phyloP scores from a whole-genome alignment of 495 filamentous ascomycete genomes.

The Penicillium flavigenum region DNA sequence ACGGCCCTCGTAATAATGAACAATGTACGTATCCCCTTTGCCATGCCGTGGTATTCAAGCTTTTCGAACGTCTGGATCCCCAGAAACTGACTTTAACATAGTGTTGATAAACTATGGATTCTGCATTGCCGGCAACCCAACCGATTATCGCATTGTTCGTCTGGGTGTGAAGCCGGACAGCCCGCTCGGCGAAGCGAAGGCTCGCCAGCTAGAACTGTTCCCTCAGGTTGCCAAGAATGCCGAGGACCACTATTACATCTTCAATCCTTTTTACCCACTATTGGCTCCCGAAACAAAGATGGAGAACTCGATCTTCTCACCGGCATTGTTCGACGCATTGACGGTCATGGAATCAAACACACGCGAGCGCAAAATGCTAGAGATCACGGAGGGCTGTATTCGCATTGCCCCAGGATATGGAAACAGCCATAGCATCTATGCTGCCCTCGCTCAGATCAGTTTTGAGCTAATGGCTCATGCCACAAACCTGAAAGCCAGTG shows the following conservation, averaged over 20 bases:
- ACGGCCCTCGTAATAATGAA: constrained; percentile 65
- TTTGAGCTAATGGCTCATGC: constrained; percentile 48
- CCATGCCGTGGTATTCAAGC: not conserved
- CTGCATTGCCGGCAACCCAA: constrained; percentile 55
- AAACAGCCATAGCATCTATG: constrained; percentile 38
- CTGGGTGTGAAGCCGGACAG: constrained; percentile 44
- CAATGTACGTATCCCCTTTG: constrained; percentile 48
- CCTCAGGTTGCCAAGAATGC: constrained; percentile 29
- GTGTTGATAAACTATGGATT: constrained; percentile 71
- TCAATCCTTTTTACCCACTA: constrained; percentile 47
- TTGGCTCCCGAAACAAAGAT: constrained; percentile 34
- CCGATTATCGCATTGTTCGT: constrained; percentile 52
- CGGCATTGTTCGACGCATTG: constrained; percentile 44
- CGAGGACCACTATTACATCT: constrained; percentile 50
- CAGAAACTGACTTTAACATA: constrained; percentile 21
- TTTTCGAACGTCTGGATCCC: not conserved
- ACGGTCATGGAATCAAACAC: constrained; percentile 44
- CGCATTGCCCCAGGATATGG: constrained; percentile 37
- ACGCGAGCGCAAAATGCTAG: constrained; percentile 39
- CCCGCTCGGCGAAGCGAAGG: constrained; percentile 40
- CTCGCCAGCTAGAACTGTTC: constrained; percentile 36
- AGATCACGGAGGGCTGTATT: constrained; percentile 36
- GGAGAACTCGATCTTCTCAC: constrained; percentile 49
- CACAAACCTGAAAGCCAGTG: constrained; percentile 33
- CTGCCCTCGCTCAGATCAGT: constrained; percentile 42